Evolutionary conservation across 495 filamentous ascomycete genomes (phyloP), one percentile per base, ranked within the genome.

Genomic region (Baudoinia panamericana): DNA sequence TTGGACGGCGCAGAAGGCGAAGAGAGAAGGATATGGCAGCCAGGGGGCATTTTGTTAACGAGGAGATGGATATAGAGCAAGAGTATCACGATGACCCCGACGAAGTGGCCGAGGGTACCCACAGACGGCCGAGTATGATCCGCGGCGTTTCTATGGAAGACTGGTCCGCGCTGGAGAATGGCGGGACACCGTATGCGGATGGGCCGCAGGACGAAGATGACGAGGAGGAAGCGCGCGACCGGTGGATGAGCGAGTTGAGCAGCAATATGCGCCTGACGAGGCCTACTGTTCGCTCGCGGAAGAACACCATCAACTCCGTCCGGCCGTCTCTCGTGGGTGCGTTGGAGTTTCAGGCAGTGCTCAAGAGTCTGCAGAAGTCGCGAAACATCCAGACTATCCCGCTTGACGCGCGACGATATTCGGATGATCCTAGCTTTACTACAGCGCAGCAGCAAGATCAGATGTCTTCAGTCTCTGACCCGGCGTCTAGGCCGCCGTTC

Each of bases 241-340:
- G 51, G 59, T 87, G 30, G 83, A 76, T 67, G 19, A 75, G 76
- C 4, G 86, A 93, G 54, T 76, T 99, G 58, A 78, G 78, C 39
- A 92, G 75, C 56, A 94, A 84, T 45, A 95, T 99, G 92, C 78
- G 87, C 37, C 70, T 94, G 18, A 80, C 69, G 51, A 74, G 90
- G 9, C 81, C 82, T 6, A 6, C 27, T 48, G 8, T 63, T 64
- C 30, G 73, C 71, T 38, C 65, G 34, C 70, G 86, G 33, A 80
- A 78, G 45, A 82, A 76, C 54, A 82, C 86, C 20, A 64, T 84
- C 43, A 80, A 73, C 31, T 79, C 84, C 1, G 95, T 96, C 43
- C 71, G 92, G 22, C 86, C 92, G 4, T 95, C 87, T 63, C 61
- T 99, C 16, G 82, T 96, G 5, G 92, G 92, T 31, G 92, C 80